Evolutionary conservation across 257 asterid genomes (phyloP).

Genomic region (Solanum virginianum): DNA sequence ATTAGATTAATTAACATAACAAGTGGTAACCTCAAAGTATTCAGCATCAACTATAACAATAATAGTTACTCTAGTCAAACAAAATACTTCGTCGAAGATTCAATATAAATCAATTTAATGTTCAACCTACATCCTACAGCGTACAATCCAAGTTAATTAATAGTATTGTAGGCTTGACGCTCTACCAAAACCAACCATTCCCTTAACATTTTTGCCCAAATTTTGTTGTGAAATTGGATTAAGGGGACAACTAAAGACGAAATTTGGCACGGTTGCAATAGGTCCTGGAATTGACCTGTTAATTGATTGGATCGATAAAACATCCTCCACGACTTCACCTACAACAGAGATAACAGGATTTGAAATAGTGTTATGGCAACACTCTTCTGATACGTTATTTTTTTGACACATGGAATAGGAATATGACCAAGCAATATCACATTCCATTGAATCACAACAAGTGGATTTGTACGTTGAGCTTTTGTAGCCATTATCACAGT

Average conservation of each 20-base stretch:
- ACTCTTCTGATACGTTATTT: neutral
- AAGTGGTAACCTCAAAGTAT: neutral
- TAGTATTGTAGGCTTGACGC: too few relatives aligned
- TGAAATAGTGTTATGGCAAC: neutral
- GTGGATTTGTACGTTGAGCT: neutral
- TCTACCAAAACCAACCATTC: constrained; percentile 7
- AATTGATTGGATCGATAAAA: neutral
- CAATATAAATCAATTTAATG: too few relatives aligned
- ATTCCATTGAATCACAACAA: neutral
- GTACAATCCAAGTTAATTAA: too few relatives aligned
- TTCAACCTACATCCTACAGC: too few relatives aligned
- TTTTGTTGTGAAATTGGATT: neutral
- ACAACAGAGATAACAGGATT: neutral
- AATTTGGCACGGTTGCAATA: neutral
- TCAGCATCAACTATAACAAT: neutral
- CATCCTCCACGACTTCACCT: neutral
- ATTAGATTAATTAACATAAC: neutral
- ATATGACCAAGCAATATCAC: neutral
- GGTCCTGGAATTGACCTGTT: neutral
- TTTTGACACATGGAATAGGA: neutral
- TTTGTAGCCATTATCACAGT: neutral
- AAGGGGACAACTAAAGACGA: neutral
- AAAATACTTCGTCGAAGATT: neutral
- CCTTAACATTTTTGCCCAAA: neutral
- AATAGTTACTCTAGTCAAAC: neutral